These are phyloP conservation scores for Sphenostylis stenocarpa DNA, from an alignment of 306 rosid species.

Conservation along the genomic window DNA sequence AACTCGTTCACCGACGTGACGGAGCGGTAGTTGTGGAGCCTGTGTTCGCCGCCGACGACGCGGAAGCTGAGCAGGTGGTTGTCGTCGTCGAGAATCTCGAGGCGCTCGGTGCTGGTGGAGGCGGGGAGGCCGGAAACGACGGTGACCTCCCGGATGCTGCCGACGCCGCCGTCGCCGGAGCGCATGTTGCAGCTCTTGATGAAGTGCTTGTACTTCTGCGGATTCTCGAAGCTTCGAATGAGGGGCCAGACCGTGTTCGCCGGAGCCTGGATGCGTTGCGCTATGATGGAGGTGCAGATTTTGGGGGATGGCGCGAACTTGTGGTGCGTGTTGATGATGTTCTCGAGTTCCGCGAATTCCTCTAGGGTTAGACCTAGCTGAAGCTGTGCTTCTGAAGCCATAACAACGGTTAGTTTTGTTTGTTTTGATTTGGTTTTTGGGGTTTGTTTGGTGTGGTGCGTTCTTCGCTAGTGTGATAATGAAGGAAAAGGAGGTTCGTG, in stretches of 20 bases:
- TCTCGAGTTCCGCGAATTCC: neutral
- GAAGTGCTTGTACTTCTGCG: constrained; percentile 15
- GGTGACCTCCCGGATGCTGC: constrained; percentile 11
- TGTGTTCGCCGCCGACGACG: constrained; percentile 1
- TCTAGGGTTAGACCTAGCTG: neutral
- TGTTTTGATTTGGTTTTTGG: too few relatives aligned
- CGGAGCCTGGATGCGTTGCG: neutral
- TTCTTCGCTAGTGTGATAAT: too few relatives aligned
- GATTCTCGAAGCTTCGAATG: neutral
- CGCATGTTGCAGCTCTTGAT: constrained; percentile 14
- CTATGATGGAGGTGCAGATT: constrained; percentile 9
- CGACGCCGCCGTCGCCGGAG: constrained; percentile 9
- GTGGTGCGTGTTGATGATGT: constrained; percentile 1
- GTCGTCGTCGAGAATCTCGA: constrained; percentile 9
- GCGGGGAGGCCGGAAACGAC: neutral
- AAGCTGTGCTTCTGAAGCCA: neutral
- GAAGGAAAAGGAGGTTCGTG: neutral
- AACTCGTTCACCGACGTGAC: constrained; percentile 8
- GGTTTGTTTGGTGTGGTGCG: neutral
- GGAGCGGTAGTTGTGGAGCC: constrained; percentile 5
- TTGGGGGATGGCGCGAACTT: neutral
- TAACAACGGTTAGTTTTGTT: neutral
- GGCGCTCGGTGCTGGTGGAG: constrained; percentile 22
- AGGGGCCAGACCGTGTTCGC: neutral
- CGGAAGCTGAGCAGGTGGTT: neutral